Conservation (phyloP, 176 grass and related monocot genomes). For the Elaeis guineensis region DNA sequence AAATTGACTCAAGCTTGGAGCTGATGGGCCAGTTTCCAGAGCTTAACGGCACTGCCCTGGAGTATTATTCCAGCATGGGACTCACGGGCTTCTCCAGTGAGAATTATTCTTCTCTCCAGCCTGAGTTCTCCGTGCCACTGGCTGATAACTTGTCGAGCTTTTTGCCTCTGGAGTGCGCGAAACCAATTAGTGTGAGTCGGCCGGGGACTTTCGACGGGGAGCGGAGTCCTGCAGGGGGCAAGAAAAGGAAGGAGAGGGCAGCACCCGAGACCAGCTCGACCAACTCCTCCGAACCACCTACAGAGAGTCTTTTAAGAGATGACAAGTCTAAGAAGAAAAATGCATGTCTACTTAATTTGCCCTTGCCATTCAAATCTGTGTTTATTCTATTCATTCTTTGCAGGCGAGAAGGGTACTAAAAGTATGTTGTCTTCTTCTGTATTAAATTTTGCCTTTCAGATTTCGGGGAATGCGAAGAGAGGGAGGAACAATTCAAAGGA, state of each 20-base stretch:
- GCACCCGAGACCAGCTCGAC: background rate
- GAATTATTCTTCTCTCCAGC: constrained; percentile 6
- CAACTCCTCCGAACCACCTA: background rate
- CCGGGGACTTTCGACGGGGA: background rate
- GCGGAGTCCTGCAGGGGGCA: background rate
- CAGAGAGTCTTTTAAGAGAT: background rate
- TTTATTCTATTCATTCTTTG: no score
- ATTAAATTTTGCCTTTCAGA: background rate
- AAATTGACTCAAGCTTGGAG: constrained; percentile 11
- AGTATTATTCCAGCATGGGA: background rate
- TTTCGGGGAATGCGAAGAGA: constrained; percentile 3
- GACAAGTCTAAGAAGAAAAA: background rate
- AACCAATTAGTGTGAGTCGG: background rate
- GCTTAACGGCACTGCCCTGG: background rate
- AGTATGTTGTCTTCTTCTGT: no score
- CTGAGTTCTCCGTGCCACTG: no score
- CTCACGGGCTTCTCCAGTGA: background rate
- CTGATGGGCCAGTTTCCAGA: constrained; percentile 7
- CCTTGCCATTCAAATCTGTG: no score
- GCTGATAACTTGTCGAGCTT: background rate
- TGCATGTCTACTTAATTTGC: background rate
- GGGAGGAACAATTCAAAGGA: constrained; percentile 4
- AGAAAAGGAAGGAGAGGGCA: background rate
- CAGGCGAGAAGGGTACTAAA: no score
- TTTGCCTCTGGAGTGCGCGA: background rate